These are phyloP conservation scores for Fraxinus platypoda DNA, from an alignment of 305 asterid genomes.

Conservation along the genomic window DNA sequence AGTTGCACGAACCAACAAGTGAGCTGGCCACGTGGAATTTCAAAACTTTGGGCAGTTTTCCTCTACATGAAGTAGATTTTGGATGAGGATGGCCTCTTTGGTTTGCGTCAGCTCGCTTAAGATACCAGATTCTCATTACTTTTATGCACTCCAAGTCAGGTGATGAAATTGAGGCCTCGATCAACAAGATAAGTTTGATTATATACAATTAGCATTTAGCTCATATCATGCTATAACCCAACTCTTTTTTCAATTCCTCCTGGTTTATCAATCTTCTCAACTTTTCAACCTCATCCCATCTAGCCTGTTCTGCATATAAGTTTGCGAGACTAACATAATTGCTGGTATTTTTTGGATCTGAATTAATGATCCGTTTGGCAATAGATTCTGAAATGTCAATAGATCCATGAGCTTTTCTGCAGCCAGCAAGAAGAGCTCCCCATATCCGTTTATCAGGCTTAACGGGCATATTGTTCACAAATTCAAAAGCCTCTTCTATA, in stretches of 20 bases:
- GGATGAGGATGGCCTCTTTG: not conserved
- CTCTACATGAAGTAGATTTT: not conserved
- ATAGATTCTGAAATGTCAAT: slow-evolving; percentile 45
- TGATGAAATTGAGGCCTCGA: not conserved
- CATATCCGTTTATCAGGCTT: slow-evolving; percentile 73
- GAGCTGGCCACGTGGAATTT: not conserved
- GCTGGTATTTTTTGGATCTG: slow-evolving; percentile 57
- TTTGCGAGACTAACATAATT: slow-evolving; percentile 56
- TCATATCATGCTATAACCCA: slow-evolving; percentile 54
- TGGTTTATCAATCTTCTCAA: slow-evolving; percentile 46
- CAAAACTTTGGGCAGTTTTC: not conserved
- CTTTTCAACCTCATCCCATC: slow-evolving; percentile 74
- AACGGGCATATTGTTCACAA: slow-evolving; percentile 65
- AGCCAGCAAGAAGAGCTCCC: slow-evolving; percentile 81
- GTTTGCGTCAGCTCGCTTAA: not conserved
- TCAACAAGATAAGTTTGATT: not conserved
- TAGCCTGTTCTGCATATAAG: slow-evolving; percentile 65
- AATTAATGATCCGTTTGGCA: slow-evolving; percentile 47
- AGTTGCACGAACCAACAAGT: not conserved
- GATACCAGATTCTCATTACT: not conserved
- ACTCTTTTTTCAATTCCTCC: slow-evolving; percentile 52
- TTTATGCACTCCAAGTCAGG: not conserved
- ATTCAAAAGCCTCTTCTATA: slow-evolving; percentile 67
- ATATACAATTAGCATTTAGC: not conserved
- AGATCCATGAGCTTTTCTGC: slow-evolving; percentile 48